phyloP scores from a whole-genome alignment of 176 grass and related monocot genomes.

The Thalia dealbata region DNA sequence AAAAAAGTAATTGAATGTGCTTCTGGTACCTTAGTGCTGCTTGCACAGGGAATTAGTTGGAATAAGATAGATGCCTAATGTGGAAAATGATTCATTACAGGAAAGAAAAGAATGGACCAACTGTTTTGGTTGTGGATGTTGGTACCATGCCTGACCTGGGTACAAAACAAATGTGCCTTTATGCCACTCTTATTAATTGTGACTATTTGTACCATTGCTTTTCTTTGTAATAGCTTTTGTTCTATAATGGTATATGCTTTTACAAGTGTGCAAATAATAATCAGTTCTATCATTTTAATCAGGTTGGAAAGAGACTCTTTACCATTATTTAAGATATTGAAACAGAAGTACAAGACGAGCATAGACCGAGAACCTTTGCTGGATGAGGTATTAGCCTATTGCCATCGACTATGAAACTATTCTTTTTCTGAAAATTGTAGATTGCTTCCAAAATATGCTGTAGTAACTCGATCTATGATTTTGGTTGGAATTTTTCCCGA shows the following conservation, averaged over 20 bases:
- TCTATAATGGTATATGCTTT: background rate
- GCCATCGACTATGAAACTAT: background rate
- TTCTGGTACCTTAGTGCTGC: too few species aligned
- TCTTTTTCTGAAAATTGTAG: background rate
- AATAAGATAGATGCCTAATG: too few species aligned
- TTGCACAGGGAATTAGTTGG: too few species aligned
- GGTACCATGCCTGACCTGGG: too few species aligned
- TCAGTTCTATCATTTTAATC: conserved; percentile 19
- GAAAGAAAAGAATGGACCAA: too few species aligned
- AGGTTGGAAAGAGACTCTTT: conserved; percentile 98
- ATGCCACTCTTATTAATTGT: too few species aligned
- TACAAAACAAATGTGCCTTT: too few species aligned
- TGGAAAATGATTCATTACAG: too few species aligned
- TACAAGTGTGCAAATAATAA: conserved; percentile 12
- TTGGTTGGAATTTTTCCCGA: too few species aligned
- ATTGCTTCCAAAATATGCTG: background rate
- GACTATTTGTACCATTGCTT: background rate
- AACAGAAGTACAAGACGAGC: conserved; percentile 81
- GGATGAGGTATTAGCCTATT: conserved; percentile 56
- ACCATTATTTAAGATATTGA: conserved; percentile 73
- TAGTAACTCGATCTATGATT: background rate
- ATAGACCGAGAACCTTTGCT: conserved; percentile 76
- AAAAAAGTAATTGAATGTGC: too few species aligned
- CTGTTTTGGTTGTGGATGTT: too few species aligned
- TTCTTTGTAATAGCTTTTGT: background rate